phyloP scores from a whole-genome alignment of 2,329 filamentous ascomycete genomes.

The Microdochium nivale region DNA sequence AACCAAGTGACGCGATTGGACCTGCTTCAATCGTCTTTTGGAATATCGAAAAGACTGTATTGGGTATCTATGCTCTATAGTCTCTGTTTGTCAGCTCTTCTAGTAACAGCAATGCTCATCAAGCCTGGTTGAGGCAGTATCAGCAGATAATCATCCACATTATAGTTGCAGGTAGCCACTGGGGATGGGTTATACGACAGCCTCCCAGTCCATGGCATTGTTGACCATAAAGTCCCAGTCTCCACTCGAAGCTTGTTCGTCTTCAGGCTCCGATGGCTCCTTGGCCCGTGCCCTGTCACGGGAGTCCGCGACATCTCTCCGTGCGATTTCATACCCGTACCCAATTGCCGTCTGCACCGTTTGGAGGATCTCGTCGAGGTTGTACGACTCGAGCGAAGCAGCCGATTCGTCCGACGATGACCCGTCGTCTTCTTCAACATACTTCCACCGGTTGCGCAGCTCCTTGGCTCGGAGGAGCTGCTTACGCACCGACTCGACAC shows the following conservation, averaged over 20 bases:
- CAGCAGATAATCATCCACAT: neutral
- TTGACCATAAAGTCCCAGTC: conserved; percentile 51
- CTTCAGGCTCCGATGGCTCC: conserved; percentile 6
- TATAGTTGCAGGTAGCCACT: neutral
- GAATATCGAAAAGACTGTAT: neutral
- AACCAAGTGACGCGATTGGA: too few relatives aligned
- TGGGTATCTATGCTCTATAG: neutral
- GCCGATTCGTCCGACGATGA: conserved; percentile 7
- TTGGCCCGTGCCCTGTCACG: neutral
- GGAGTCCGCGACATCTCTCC: conserved; percentile 27
- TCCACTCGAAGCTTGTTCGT: conserved; percentile 24
- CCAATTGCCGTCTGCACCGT: conserved; percentile 52
- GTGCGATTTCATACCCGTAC: conserved; percentile 43
- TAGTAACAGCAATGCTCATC: neutral
- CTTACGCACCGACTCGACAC: conserved; percentile 42
- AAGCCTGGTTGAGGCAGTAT: neutral
- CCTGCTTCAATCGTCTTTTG: too few relatives aligned
- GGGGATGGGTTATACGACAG: conserved; percentile 16
- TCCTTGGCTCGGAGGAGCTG: conserved; percentile 60
- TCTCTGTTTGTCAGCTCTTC: neutral
- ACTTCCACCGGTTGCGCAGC: conserved; percentile 65
- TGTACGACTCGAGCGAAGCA: conserved; percentile 47
- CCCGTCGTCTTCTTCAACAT: conserved; percentile 39
- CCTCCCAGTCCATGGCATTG: conserved; percentile 53
- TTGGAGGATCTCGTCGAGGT: conserved; percentile 50